phyloP scores from a whole-genome alignment of 306 rosid species.

The Coriaria nepalensis region DNA sequence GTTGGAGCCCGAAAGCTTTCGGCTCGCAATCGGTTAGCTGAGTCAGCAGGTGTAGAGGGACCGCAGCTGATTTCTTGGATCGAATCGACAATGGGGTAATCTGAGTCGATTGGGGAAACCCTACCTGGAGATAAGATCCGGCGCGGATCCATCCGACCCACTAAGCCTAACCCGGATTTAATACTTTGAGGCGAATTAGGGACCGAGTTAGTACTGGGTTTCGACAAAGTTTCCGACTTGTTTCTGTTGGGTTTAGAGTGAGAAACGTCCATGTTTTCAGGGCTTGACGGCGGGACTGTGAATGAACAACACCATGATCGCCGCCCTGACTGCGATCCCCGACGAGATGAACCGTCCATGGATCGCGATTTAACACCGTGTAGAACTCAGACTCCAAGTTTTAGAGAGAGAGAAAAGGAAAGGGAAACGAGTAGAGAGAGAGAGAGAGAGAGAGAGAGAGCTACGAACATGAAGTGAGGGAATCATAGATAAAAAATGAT shows the following conservation, averaged over 20 bases:
- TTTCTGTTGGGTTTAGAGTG: constrained; percentile 24
- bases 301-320: constrained; percentile 86
- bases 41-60: constrained; percentile 18
- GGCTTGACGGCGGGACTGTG: constrained; percentile 67
- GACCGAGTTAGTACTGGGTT: constrained; percentile 33
- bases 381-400: constrained; percentile 3
- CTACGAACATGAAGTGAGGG: background rate
- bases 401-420: background rate
- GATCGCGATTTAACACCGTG: background rate
- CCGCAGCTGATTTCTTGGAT: constrained; percentile 19
- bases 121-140: constrained; percentile 89
- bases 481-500: background rate
- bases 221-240: constrained; percentile 25
- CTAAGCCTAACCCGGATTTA: constrained; percentile 47
- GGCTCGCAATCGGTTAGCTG: constrained; percentile 23
- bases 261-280: constrained; percentile 32
- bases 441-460: background rate
- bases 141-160: constrained; percentile 68
- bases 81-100: constrained; percentile 25
- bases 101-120: constrained; percentile 73
- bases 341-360: constrained; percentile 40
- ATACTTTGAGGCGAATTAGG: constrained; percentile 63
- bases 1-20: constrained; percentile 44
- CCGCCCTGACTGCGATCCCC: constrained; percentile 26
- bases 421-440: background rate